These are phyloP conservation scores for Paraconiothyrium brasiliense DNA, from an alignment of 2,329 filamentous ascomycete species.

Conservation along the genomic window DNA sequence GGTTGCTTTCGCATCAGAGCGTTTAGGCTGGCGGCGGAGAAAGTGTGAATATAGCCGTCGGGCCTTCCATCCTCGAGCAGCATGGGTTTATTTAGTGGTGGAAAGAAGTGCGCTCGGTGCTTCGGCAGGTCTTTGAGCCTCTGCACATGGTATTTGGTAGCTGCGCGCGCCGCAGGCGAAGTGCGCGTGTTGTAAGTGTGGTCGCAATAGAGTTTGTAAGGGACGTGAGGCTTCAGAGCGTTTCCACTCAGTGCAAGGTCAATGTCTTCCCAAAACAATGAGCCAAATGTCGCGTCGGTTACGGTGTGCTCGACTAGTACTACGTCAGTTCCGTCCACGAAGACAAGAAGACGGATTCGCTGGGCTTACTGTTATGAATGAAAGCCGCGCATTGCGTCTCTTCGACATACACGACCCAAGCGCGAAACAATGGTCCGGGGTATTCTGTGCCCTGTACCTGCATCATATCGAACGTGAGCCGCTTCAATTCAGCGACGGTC, in stretches of 20 bases:
- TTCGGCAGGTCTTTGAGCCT: not conserved
- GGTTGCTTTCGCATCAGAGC: not conserved
- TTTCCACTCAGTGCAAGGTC: not conserved
- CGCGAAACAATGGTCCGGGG: not conserved
- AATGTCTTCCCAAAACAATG: conserved; percentile 1
- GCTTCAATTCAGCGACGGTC: not conserved
- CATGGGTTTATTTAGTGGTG: not conserved
- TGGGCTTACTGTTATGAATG: not conserved
- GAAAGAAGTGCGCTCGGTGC: not conserved
- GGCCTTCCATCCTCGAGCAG: not conserved
- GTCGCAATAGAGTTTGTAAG: not conserved
- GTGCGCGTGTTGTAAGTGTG: not conserved
- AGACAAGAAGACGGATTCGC: not conserved
- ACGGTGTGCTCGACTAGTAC: not conserved
- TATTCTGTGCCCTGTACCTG: not conserved
- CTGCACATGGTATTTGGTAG: conserved; percentile 1
- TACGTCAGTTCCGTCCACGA: not conserved
- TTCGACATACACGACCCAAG: not conserved
- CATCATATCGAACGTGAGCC: not conserved
- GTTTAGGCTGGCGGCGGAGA: not conserved
- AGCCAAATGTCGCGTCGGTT: not conserved
- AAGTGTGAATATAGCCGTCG: not conserved
- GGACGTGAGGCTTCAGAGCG: not conserved
- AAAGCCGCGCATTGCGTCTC: not conserved
- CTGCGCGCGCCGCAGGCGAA: not conserved